phyloP scores from a whole-genome alignment of 805 yeast genomes.

The Nakazawaea wickerhamii region DNA sequence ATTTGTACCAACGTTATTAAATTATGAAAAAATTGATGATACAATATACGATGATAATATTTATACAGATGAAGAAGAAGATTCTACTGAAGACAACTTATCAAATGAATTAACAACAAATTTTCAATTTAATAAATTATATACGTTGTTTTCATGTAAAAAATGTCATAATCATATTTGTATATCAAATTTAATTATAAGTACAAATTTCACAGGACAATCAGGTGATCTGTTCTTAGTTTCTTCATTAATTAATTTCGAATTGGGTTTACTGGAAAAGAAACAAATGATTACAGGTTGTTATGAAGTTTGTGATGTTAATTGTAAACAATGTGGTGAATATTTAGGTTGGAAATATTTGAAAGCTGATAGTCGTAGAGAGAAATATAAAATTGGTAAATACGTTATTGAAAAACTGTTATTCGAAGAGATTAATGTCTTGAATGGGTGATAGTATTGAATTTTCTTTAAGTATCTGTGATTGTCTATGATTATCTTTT shows the following conservation, averaged over 20 bases:
- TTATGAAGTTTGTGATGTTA: constrained; percentile 51
- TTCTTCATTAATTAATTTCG: constrained; percentile 31
- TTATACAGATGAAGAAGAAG: constrained; percentile 10
- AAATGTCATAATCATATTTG: constrained; percentile 27
- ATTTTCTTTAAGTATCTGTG: no score
- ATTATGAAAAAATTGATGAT: constrained; percentile 6
- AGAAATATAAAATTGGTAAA: constrained; percentile 57
- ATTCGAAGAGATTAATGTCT: constrained; percentile 8
- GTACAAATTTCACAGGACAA: constrained; percentile 43
- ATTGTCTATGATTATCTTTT: not conserved
- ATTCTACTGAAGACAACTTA: not conserved
- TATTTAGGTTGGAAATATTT: constrained; percentile 63
- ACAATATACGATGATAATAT: constrained; percentile 14
- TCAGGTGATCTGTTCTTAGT: constrained; percentile 56
- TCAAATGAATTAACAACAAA: not conserved
- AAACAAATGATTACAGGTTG: constrained; percentile 52
- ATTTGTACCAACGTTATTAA: constrained; percentile 5
- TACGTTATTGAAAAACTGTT: constrained; percentile 42
- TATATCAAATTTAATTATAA: constrained; percentile 23
- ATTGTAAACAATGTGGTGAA: constrained; percentile 48
- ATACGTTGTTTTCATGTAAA: constrained; percentile 18
- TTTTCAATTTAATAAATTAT: not conserved
- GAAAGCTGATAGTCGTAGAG: constrained; percentile 37
- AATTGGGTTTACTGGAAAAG: constrained; percentile 18
- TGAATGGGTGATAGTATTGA: constrained; percentile 1